phyloP scores from a whole-genome alignment of 805 yeast species.

The Kazachstania psychrophila region DNA sequence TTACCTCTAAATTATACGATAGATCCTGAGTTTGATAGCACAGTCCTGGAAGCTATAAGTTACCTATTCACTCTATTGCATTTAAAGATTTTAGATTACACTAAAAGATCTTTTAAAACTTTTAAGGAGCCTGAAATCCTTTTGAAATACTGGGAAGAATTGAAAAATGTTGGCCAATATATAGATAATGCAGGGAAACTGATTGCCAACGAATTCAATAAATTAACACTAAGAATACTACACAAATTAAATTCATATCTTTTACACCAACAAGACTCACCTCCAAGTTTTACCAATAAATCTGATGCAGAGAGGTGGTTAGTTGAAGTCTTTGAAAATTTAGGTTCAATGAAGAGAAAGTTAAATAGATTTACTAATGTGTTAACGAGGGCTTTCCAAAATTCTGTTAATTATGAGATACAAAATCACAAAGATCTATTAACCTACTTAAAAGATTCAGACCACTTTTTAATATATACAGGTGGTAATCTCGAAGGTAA shows the following conservation, averaged over 20 bases:
- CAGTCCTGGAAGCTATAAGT: slow-evolving; percentile 63
- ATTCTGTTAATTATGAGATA: slow-evolving; percentile 54
- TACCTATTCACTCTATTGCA: slow-evolving; percentile 64
- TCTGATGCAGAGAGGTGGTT: slow-evolving; percentile 54
- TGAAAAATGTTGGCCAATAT: slow-evolving; percentile 67
- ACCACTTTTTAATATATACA: slow-evolving; percentile 70
- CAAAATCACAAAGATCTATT: slow-evolving; percentile 44
- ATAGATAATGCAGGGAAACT: slow-evolving; percentile 75
- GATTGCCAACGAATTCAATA: slow-evolving; percentile 67
- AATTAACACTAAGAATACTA: slow-evolving; percentile 55
- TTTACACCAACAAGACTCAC: slow-evolving; percentile 60
- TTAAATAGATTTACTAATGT: slow-evolving; percentile 66
- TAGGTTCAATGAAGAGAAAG: slow-evolving; percentile 71
- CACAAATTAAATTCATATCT: slow-evolving; percentile 62
- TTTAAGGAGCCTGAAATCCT: slow-evolving; percentile 88
- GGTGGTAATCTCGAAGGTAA: slow-evolving; percentile 55
- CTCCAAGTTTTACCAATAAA: slow-evolving; percentile 36
- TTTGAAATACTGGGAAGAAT: slow-evolving; percentile 69
- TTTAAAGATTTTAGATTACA: slow-evolving; percentile 69
- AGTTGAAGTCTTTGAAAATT: slow-evolving; percentile 55
- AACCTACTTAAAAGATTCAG: slow-evolving; percentile 49
- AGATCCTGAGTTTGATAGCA: slow-evolving; percentile 55
- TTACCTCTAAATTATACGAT: slow-evolving; percentile 65
- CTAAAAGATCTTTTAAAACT: slow-evolving; percentile 63
- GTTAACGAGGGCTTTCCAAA: slow-evolving; percentile 61